Base-by-base conservation (phyloP, 2,329 filamentous ascomycete genomes). In the Trichoderma semiorbis region DNA sequence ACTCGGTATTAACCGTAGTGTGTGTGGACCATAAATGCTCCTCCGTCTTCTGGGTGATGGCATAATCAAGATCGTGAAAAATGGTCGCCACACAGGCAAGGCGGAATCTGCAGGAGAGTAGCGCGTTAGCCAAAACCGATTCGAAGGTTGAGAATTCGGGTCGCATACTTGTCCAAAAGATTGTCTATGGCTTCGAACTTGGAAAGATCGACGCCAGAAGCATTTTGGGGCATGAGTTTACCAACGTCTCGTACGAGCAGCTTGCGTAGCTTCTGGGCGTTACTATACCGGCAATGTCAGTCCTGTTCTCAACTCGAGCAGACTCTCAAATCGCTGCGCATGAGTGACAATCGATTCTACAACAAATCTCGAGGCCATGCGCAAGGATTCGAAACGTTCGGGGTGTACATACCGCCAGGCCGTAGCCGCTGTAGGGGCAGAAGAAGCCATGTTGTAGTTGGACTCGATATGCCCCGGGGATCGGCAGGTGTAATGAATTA, bases 1-100 rank as follows among this genome's bases (percentile, higher is more conserved):
- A 97, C 78, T 91, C 90, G 76, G 85, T 87, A 79, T 96, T 97
- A 80, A 97, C 90, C 76, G 89, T 87, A 73, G 88, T 87, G 81
- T 98, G 95, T 68, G 89, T 87, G 73, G 89, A 85, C 95, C 95
- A 98, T 61, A 98, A 87, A 73, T 85, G 87, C 72, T 84, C 81
- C 80, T 97, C 94, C 67, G 92, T 87, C 71, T 89, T 86, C 74
- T 90, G 86, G 74, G 85, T 83, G 73, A 84, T 85, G 65, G 91
- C 90, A 82, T 88, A 89, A 74, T 89, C 84, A 78, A 93, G 90
- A 80, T 97, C 91, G 78, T 87, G 83, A 78, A 94, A 92, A 72
- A 95, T 90, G 71, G 90, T 88, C 74, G 88, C 86, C 78, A 95
- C 90, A 79, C 91, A 95, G 72, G 88, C 87, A 64, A 90, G 83